Evolutionary conservation across 306 rosid genomes (phyloP).

Genomic region (Rosa persica): DNA sequence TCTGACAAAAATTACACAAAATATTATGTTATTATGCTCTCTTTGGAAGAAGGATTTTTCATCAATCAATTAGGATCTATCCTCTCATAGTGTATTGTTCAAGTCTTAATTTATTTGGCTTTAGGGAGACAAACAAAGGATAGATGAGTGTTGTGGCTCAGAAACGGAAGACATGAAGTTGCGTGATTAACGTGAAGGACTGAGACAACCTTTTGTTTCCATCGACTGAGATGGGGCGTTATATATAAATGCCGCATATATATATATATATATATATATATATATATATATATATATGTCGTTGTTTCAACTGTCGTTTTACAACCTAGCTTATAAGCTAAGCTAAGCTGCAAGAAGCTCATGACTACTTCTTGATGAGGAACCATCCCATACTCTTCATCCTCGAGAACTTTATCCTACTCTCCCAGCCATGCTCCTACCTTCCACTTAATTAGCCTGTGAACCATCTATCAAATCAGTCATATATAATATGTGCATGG

Average conservation of each 20-base stretch:
- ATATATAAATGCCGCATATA: not conserved
- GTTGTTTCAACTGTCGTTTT: conserved; percentile 36
- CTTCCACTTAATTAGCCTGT: not conserved
- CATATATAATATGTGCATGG: not conserved
- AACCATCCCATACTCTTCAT: conserved; percentile 27
- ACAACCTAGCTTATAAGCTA: conserved; percentile 19
- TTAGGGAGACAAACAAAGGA: conserved; percentile 15
- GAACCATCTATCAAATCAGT: not conserved
- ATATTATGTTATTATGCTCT: not conserved
- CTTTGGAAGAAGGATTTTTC: not conserved
- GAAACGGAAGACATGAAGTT: conserved; percentile 38
- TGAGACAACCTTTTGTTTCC: conserved; percentile 11
- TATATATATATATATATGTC: not conserved
- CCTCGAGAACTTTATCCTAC: conserved; percentile 24
- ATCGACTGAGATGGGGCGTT: not conserved
- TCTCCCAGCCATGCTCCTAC: conserved; percentile 5
- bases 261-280: too few species aligned
- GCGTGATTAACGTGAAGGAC: conserved; percentile 72
- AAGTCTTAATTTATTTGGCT: not conserved
- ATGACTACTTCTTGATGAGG: conserved; percentile 36
- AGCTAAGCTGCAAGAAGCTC: conserved; percentile 51
- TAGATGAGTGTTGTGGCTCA: conserved; percentile 5
- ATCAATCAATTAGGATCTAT: not conserved
- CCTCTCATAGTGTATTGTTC: not conserved
- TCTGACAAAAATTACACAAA: too few species aligned